These are phyloP conservation scores for Euclidium syriacum DNA, from an alignment of 345 rosid species.

Conservation along the genomic window DNA sequence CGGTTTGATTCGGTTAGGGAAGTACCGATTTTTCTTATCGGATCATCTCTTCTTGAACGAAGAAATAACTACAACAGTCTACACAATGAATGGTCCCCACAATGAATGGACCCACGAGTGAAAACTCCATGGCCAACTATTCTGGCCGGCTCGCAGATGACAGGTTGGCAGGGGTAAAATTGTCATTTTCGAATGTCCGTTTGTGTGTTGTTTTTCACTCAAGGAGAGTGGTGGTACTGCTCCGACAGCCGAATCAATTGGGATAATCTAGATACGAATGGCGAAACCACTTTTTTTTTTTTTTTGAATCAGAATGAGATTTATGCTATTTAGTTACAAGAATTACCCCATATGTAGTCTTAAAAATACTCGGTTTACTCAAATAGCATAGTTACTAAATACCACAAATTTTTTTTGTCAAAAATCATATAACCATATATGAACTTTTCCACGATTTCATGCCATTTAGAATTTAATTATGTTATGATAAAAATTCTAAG, in stretches of 20 bases:
- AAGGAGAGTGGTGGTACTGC: not conserved
- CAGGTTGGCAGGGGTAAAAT: slow-evolving; percentile 21
- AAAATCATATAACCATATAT: no score
- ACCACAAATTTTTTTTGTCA: no score
- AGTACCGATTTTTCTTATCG: not conserved
- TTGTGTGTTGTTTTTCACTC: not conserved
- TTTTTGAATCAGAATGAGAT: not conserved
- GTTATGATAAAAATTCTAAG: no score
- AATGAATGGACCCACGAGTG: slow-evolving; percentile 24
- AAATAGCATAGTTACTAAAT: no score
- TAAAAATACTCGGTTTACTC: no score
- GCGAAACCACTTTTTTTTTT: not conserved
- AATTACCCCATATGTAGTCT: no score
- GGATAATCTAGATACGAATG: slow-evolving; percentile 1
- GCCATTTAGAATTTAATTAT: no score
- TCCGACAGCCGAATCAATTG: not conserved
- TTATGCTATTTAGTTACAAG: no score
- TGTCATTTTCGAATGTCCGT: not conserved
- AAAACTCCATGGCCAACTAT: slow-evolving; percentile 19
- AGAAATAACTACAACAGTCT: slow-evolving; percentile 11
- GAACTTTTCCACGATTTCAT: no score
- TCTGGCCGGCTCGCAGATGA: slow-evolving; percentile 21
- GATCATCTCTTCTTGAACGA: slow-evolving; percentile 29
- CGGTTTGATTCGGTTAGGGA: slow-evolving; percentile 4
- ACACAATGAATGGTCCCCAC: no score